phyloP scores from a whole-genome alignment of 106 monocot genomes.

The Amphibolis antarctica region DNA sequence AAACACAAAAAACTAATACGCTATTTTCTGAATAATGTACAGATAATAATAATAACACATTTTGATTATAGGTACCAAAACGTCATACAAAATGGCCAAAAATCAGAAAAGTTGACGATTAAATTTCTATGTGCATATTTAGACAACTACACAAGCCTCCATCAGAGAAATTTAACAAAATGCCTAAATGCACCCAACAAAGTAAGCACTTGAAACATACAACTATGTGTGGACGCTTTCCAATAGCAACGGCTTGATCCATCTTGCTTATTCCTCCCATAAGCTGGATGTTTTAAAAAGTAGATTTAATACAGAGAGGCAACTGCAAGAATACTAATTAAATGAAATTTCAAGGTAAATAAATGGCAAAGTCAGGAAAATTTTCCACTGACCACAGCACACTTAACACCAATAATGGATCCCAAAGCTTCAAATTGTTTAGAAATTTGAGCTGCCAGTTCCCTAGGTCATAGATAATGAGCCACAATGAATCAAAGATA shows the following conservation, averaged over 20 bases:
- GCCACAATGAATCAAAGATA: conserved; percentile 1
- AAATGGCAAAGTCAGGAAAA: conserved; percentile 27
- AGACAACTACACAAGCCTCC: too few relatives aligned
- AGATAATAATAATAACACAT: too few relatives aligned
- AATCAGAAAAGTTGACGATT: too few relatives aligned
- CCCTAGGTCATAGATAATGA: conserved; percentile 32
- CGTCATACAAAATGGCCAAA: too few relatives aligned
- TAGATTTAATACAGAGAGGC: background rate
- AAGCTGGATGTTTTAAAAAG: conserved; percentile 34
- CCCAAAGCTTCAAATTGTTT: conserved; percentile 90
- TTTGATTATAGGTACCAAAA: too few relatives aligned
- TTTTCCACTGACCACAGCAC: conserved; percentile 44
- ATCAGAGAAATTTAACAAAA: background rate
- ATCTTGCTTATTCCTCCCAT: conserved; percentile 79
- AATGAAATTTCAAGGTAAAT: background rate
- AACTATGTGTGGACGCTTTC: conserved; percentile 83
- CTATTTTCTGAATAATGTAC: too few relatives aligned
- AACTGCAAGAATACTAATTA: background rate
- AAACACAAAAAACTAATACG: too few relatives aligned
- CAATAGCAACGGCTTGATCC: conserved; percentile 59
- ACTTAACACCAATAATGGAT: conserved; percentile 58
- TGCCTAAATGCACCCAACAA: background rate
- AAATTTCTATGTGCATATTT: too few relatives aligned
- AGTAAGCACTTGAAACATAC: conserved; percentile 23
- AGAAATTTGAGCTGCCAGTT: conserved; percentile 82